Evolutionary conservation across 2,329 filamentous ascomycete genomes (phyloP), one percentile per base, ranked within the genome.

Genomic region (Fusarium chaquense): DNA sequence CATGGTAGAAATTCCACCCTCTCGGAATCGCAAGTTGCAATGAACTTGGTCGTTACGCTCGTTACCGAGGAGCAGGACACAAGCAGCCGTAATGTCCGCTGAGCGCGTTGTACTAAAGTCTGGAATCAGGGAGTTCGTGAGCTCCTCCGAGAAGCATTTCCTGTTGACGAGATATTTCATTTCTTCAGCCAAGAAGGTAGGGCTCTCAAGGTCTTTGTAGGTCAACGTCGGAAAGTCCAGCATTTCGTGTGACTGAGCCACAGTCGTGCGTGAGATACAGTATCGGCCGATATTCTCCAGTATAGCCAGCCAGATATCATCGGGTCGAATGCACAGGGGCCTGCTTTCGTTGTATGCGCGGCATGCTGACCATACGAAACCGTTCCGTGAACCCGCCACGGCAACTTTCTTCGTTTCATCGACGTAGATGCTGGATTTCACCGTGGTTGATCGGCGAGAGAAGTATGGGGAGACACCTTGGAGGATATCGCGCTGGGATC

Each of bases 291-390:
- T 16, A 16, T 49, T 35, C n/a, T 35, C n/a, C 12, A 57, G 33
- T 3, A 57, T 49, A 5, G 35, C 33, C 8, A 49, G 15, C 44
- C 44, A 57, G 16, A 57, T 16, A 41, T 57, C 53, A 12, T 57
- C 53, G 7, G 53, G 53, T 0, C 53, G 53, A 15, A 49, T 20
- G 3, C 16, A 1, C 5, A 57, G 16, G 12, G 6, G n/a, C 16
- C 10, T 7, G 2, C n/a, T 32, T 24, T 20, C 11, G 26, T 43
- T 16, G 24, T 45, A 35, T 4, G 40, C 40, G 12, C 16, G 40
- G 6, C 22, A 24, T 15, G 40, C 49, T 15, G 49, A 20, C 35
- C 49, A 52, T 3, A 52, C 18, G 3, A 52, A 32, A 1, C 26
- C 44, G 15, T 40, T 52, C 12, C 8, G 5, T 8, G 35, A 40